These are phyloP conservation scores for Aspergillus indologenus DNA, from an alignment of 495 filamentous ascomycete species.

Conservation along the genomic window DNA sequence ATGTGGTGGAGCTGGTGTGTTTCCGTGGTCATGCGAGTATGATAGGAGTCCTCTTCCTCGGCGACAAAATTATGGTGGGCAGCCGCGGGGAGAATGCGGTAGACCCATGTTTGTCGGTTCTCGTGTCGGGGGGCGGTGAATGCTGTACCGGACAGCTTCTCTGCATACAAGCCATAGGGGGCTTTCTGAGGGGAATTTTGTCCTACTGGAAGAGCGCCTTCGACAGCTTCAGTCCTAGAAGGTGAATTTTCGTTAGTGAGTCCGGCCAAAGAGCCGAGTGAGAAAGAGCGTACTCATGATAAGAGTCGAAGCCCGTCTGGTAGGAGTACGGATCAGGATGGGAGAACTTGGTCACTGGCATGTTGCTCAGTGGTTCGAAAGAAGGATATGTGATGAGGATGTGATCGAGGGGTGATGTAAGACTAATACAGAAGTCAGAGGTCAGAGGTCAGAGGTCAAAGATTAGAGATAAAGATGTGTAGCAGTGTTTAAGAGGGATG, in stretches of 20 bases:
- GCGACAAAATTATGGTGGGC: constrained; percentile 72
- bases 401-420: background rate
- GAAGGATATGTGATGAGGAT: background rate
- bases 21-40: constrained; percentile 48
- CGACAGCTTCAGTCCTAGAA: constrained; percentile 52
- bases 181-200: constrained; percentile 89
- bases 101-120: constrained; percentile 93
- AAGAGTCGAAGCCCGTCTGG: constrained; percentile 56
- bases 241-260: too few species aligned
- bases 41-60: constrained; percentile 51
- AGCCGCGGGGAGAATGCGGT: constrained; percentile 81
- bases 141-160: constrained; percentile 91
- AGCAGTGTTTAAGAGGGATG: too few species aligned
- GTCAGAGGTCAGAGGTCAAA: too few species aligned
- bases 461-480: too few species aligned
- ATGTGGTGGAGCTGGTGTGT: constrained; percentile 58
- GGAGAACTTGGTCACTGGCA: constrained; percentile 56
- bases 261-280: too few species aligned
- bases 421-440: background rate
- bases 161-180: constrained; percentile 79
- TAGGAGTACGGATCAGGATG: constrained; percentile 56
- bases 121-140: constrained; percentile 88
- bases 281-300: constrained; percentile 50
- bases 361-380: constrained; percentile 20
- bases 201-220: constrained; percentile 60